Evolutionary conservation across 2,329 filamentous ascomycete species (phyloP), one percentile per base, ranked within the genome.

Genomic region (Trichoderma simmonsii): DNA sequence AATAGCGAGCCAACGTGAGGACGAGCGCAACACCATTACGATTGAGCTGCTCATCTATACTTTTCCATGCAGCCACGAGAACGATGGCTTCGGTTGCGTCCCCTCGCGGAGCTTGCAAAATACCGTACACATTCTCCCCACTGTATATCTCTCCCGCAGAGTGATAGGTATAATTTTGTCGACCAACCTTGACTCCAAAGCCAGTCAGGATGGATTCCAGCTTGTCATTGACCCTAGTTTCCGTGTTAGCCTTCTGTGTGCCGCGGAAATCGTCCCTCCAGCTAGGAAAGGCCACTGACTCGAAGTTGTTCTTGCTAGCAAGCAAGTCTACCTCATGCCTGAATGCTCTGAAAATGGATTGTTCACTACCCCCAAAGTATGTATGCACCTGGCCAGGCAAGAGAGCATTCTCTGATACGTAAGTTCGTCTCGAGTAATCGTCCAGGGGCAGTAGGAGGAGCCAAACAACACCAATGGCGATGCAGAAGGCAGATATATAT

Each of bases 61-160:
- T 98, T 79, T 87, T 90, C 94, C 95, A 97, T 2, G 95, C 91
- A 28, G 93, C 94, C 21, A 98, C 91, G 51, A 99, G 84, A 26
- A 99, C 96, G 78, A 99, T 94, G 12, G 96, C 96, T 82, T 99
- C 96, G 1, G 96, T 99, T 15, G 96, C 96, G 84, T 99, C 96
- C 61, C 96, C 95, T 54, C 96, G 89, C 0, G 96, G 96, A 2
- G 95, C 96, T 79, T 97, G 94, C 9, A 99, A 88, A 73, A 99
- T 92, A 6, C 93, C 94, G 81, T 99, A 99, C 57, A 96, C 87
- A 82, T 99, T 99, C 85, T 97, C 91, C 67, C 95, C 95, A 4
- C 88, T 84, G 78, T 93, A 91, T 11, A 86, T 88, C 75, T 90
- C 87, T 5, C 94, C 95, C 2, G 93, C 91, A 14, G 93, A 92